These are phyloP conservation scores for Eremothecium gossypii DNA, from an alignment of 1,139 yeast species.

Conservation along the genomic window DNA sequence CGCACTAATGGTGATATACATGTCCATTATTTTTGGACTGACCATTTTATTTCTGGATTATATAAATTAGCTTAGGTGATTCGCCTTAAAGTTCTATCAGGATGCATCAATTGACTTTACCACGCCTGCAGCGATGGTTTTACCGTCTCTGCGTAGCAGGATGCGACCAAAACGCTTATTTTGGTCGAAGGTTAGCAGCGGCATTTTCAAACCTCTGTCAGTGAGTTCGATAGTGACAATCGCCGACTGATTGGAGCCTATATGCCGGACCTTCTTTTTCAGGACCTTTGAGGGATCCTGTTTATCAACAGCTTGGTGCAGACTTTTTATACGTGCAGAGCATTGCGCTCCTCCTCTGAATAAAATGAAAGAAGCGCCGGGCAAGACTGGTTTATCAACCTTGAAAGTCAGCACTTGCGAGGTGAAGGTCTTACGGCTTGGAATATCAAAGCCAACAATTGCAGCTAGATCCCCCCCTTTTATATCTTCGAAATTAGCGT, in stretches of 20 bases:
- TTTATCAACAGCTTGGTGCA: slow-evolving; percentile 43
- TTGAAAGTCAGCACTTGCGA: slow-evolving; percentile 61
- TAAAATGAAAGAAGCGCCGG: slow-evolving; percentile 74
- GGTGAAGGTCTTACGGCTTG: slow-evolving; percentile 42
- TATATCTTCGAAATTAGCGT: slow-evolving; percentile 41
- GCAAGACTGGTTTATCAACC: slow-evolving; percentile 60
- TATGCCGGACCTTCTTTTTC: slow-evolving; percentile 57
- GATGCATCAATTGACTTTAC: slow-evolving; percentile 6
- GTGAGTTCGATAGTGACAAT: slow-evolving; percentile 56
- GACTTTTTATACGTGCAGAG: slow-evolving; percentile 59
- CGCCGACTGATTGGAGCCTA: slow-evolving; percentile 67
- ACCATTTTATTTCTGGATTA: slow-evolving; percentile 54
- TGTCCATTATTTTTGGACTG: slow-evolving; percentile 55
- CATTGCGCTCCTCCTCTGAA: slow-evolving; percentile 75
- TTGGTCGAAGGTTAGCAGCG: slow-evolving; percentile 51
- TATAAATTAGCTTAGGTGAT: slow-evolving; percentile 18
- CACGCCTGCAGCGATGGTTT: slow-evolving; percentile 81
- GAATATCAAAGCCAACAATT: slow-evolving; percentile 39
- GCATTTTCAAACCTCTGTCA: slow-evolving; percentile 41
- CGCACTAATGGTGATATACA: slow-evolving; percentile 53
- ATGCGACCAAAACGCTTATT: slow-evolving; percentile 68
- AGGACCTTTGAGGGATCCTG: slow-evolving; percentile 33
- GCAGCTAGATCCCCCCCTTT: slow-evolving; percentile 70
- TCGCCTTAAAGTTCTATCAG: background rate
- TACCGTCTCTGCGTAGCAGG: slow-evolving; percentile 77